Conservation (phyloP, 2,329 filamentous ascomycete genomes). For the Cladosporium sp. region DNA sequence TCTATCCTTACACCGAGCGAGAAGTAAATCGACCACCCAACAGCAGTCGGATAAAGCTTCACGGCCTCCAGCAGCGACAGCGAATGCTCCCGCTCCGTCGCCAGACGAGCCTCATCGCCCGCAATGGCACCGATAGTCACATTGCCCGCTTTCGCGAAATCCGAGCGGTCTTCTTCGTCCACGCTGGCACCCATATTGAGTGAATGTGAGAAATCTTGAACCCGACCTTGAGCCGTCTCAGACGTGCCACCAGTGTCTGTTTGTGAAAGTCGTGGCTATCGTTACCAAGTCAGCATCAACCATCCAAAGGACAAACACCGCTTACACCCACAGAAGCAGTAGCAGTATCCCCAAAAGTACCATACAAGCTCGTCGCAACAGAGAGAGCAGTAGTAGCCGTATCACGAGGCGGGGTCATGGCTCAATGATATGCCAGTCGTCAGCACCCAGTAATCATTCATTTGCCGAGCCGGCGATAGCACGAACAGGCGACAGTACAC, state of each 20-base stretch:
- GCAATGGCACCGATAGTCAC: constrained; percentile 29
- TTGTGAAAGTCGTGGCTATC: neutral
- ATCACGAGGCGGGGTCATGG: neutral
- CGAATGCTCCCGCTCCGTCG: constrained; percentile 31
- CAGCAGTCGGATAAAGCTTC: constrained; percentile 48
- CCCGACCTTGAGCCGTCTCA: neutral
- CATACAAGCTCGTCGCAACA: neutral
- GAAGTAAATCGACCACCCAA: constrained; percentile 60
- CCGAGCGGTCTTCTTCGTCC: neutral
- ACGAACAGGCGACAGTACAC: neutral
- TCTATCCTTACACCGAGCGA: constrained; percentile 51
- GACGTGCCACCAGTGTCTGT: neutral
- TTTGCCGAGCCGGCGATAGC: neutral
- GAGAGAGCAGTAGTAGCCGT: neutral
- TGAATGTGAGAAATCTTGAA: neutral
- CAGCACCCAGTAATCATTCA: neutral
- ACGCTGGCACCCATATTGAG: neutral
- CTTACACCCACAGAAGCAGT: neutral
- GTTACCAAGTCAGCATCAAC: neutral
- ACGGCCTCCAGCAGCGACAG: constrained; percentile 37
- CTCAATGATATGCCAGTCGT: neutral
- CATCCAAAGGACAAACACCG: neutral
- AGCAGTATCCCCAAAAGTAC: neutral
- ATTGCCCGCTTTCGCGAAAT: neutral
- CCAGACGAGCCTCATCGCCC: constrained; percentile 30